A percentile compares a stretch with the other conserved stretches of the same genome.
phyloP scores from a whole-genome alignment of 2,329 filamentous ascomycete species.

The Colletotrichum costaricense region DNA sequence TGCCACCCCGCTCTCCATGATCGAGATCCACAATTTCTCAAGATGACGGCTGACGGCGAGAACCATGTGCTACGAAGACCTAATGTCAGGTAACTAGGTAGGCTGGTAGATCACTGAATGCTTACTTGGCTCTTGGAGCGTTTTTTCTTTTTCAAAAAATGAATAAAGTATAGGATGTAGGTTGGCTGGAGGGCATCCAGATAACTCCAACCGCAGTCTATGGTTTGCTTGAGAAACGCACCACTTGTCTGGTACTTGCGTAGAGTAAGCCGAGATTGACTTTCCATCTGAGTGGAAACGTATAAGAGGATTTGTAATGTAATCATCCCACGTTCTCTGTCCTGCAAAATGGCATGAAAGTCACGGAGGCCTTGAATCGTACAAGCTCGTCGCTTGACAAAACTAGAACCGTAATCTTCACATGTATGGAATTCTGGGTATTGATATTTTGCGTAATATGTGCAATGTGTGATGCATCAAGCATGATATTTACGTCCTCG shows the following conservation, averaged over 20 bases:
- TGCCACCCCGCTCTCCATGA: not conserved
- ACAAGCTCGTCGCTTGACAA: too few species aligned
- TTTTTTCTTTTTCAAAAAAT: not conserved
- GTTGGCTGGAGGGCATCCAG: not conserved
- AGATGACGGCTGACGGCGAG: not conserved
- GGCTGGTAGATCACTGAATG: not conserved
- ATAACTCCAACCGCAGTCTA: not conserved
- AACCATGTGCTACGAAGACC: not conserved
- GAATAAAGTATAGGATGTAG: not conserved
- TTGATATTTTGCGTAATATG: not conserved
- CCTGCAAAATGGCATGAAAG: not conserved
- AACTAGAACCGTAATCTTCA: not conserved
- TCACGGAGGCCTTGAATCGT: not conserved
- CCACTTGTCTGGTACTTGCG: too few species aligned
- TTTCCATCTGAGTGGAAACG: too few species aligned
- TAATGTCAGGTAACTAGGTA: not conserved
- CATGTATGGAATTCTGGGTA: not conserved
- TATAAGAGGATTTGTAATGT: too few species aligned
- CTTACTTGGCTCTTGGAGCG: not conserved
- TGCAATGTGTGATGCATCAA: constrained; percentile 19
- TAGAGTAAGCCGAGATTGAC: too few species aligned
- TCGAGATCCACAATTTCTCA: not conserved
- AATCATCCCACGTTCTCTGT: not conserved
- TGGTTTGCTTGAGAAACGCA: not conserved
- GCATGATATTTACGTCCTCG: constrained; percentile 31